Evolutionary conservation across 495 filamentous ascomycete genomes (phyloP).

Genomic region (Daldinia childiae): DNA sequence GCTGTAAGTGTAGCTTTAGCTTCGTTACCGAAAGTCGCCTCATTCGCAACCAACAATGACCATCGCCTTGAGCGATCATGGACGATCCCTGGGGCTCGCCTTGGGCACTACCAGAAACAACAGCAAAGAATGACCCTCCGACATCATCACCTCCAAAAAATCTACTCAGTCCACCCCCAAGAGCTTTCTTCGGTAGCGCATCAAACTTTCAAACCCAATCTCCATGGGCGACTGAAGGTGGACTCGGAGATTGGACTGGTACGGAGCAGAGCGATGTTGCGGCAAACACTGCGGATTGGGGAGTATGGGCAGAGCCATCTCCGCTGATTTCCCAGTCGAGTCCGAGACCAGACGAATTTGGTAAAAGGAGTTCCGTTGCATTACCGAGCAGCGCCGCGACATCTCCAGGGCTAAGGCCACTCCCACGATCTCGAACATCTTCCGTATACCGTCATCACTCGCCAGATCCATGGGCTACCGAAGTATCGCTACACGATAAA

Average conservation of each 20-base stretch:
- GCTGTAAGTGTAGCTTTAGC: background rate
- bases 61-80: constrained; percentile 52
- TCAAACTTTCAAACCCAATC: constrained; percentile 47
- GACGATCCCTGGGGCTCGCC: constrained; percentile 68
- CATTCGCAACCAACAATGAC: constrained; percentile 37
- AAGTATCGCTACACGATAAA: constrained; percentile 40
- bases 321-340: constrained; percentile 48
- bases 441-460: constrained; percentile 57
- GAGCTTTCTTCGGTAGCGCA: constrained; percentile 54
- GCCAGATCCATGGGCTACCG: constrained; percentile 61
- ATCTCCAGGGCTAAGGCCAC: constrained; percentile 41
- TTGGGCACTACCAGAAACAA: constrained; percentile 54
- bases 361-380: constrained; percentile 50
- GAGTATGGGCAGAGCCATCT: constrained; percentile 48
- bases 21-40: constrained; percentile 1
- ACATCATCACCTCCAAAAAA: constrained; percentile 47
- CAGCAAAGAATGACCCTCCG: constrained; percentile 41
- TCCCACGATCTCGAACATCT: constrained; percentile 47
- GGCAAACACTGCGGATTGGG: constrained; percentile 49
- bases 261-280: constrained; percentile 38
- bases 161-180: constrained; percentile 56
- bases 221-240: constrained; percentile 59
- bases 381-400: constrained; percentile 52
- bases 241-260: constrained; percentile 54
- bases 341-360: constrained; percentile 43